Evolutionary conservation across 75 land plant genomes (phyloP), one percentile per base, ranked within the genome.

Genomic region (Gnetum montanum): DNA sequence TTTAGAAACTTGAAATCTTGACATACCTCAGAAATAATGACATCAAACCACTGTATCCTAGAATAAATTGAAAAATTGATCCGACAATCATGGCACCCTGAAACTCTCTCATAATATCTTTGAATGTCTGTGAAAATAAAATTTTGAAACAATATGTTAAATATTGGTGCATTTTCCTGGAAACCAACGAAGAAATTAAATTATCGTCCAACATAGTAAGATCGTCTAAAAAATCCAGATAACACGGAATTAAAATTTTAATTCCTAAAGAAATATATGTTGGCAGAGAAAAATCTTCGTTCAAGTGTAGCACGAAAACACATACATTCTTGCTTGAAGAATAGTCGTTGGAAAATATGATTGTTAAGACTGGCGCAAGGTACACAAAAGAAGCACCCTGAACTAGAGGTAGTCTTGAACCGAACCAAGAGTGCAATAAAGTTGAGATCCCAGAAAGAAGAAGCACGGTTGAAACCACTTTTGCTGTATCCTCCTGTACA

Each of bases 51-150:
- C 83, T 94, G 62, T 83, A 90, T 54, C 99, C 99, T 48, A 86
- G 35, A 19, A 94, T 31, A 12, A 70, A 35, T 49, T 94, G 99
- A 56, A 90, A 85, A 23, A 73, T 37, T 16, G 99, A 80, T 41
- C 83, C 81, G 64, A 94, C 66, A 46, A 94, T 90, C 20, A 94
- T 74, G 26, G 96, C 99, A 11, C 99, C 99, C 76, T 94, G 99
- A 57, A 94, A 46, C 63, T 94, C 99, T 53, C 82, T 80, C 99
- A 94, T 94, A 15, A 73, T 94, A 53, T 78, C 78, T 71, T 70
- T 83, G 60, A 94, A 94, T 65, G 73, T 94, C 99, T 94, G 82
- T 65, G 78, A 47, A 35, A 34, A 20, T 29, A 28, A 37, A 43
- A 36, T 2, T 40, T 45, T 23, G 22, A 51, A 41, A 50, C 23